Base-by-base conservation (phyloP, 352 stramenopile species). In the Phytopythium boreale region DNA sequence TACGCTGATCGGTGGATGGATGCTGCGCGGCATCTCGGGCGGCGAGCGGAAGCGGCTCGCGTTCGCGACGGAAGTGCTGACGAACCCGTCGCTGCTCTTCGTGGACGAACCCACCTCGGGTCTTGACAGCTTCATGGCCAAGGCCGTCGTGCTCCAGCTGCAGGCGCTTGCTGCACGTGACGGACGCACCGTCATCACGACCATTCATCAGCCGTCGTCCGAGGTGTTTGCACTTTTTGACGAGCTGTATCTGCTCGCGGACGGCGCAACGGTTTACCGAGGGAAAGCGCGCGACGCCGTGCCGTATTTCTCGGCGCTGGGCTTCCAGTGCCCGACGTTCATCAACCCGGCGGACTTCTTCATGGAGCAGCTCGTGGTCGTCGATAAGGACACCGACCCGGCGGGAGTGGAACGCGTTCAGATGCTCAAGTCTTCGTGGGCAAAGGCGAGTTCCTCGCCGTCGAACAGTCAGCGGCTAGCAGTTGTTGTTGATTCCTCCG, bases 161-260 rank as follows among this genome's bases (percentile, higher is more conserved):
- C 70, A 81, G 47, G 75, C 86, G 24, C 71, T 97, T n/a, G 87
- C 86, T 2, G 31, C 41, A 12, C 78, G 89, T 61, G 50, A 75
- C 44, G 84, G 87, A 9, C 86, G 90, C 31, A 97, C 90, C 2
- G 76, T 97, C 15, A 67, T 97, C 19, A 76, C 84, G n/a, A 87
- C 92, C 6, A 96, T 97, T 68, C 90, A 97, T 43, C 72, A 86
- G 67, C 88, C 90, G 17, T 90, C 79, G 34, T 88, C 76, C 2
- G 73, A 84, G n/a, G 57, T 84, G 19, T 84, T 67, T 49, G 67
- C 56, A 9, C 37, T 84, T 1, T 84, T 84, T 49, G 76, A 84
- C 46, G 39, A 60, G 10, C 64, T 84, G 0, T 80, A 82, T 24
- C 29, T 84, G 51, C 66, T 84, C 26, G 59, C 57, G 19, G 76